A percentile compares a stretch with the other conserved stretches of the same genome.
phyloP scores from a whole-genome alignment of 169 alveolate genomes.

The Blepharisma undulans region DNA sequence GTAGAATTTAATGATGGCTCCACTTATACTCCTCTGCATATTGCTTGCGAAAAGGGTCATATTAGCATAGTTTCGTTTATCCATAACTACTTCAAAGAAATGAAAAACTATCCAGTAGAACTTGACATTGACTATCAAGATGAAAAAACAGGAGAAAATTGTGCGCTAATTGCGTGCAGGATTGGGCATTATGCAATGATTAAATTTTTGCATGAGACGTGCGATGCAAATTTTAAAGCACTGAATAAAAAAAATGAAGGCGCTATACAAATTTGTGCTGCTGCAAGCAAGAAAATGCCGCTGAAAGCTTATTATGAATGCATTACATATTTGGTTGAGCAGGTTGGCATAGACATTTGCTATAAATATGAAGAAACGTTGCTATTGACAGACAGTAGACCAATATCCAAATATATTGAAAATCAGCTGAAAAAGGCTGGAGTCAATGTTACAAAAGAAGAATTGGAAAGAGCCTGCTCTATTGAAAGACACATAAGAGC shows the following conservation, averaged over 20 bases:
- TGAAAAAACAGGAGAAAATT: conserved; percentile 29
- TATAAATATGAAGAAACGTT: conserved; percentile 32
- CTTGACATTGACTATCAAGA: conserved; percentile 10
- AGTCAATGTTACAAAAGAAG: neutral
- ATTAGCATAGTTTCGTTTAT: conserved; percentile 3
- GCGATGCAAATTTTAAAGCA: neutral
- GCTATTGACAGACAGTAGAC: conserved; percentile 3
- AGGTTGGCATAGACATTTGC: neutral
- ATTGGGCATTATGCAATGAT: conserved; percentile 1
- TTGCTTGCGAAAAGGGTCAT: conserved; percentile 30
- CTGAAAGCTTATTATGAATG: neutral
- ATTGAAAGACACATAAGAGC: neutral
- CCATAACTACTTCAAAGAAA: conserved; percentile 2
- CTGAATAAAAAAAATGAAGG: conserved; percentile 14
- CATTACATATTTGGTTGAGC: conserved; percentile 24
- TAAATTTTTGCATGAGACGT: neutral
- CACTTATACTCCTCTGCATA: neutral
- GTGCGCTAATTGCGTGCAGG: conserved; percentile 22
- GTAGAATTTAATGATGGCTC: neutral
- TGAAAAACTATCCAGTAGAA: conserved; percentile 11
- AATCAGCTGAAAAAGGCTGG: conserved; percentile 2
- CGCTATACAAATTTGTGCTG: conserved; percentile 12
- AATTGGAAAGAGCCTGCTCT: conserved; percentile 8
- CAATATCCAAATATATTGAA: conserved; percentile 2
- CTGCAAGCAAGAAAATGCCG: neutral